Evolutionary conservation across 75 land plant genomes (phyloP).

Genomic region (Gnetum montanum): DNA sequence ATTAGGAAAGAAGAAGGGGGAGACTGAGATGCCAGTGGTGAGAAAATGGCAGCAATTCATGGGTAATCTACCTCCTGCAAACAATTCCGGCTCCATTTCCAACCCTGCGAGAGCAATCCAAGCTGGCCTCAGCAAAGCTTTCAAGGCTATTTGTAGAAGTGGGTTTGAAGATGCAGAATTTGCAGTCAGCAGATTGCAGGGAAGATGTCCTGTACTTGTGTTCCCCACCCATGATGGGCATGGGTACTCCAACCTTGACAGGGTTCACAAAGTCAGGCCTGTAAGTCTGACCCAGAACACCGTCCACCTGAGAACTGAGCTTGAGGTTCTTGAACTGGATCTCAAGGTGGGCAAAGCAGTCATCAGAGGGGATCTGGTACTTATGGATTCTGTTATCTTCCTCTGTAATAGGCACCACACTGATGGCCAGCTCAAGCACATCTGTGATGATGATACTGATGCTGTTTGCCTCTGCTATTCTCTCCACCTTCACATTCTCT

Average conservation of each 20-base stretch:
- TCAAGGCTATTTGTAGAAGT: neutral
- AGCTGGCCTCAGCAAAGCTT: neutral
- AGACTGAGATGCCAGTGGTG: too few species aligned
- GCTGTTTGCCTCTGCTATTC: conserved; percentile 12
- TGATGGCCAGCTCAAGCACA: conserved; percentile 7
- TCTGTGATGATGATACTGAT: conserved; percentile 6
- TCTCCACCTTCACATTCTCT: conserved; percentile 12
- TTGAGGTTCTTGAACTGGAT: conserved; percentile 33
- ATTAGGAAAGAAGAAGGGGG: too few species aligned
- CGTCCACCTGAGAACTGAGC: conserved; percentile 28
- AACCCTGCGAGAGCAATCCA: neutral
- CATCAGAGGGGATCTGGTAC: conserved; percentile 16
- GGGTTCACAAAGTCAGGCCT: conserved; percentile 43
- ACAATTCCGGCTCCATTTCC: neutral
- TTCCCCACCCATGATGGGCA: conserved; percentile 63
- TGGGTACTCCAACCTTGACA: conserved; percentile 51
- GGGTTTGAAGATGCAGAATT: conserved; percentile 2
- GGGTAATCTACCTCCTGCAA: neutral
- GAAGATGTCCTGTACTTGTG: conserved; percentile 43
- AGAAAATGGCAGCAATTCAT: too few species aligned
- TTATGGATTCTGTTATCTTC: conserved; percentile 21
- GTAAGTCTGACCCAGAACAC: conserved; percentile 56
- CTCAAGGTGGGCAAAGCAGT: conserved; percentile 53
- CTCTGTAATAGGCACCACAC: conserved; percentile 18
- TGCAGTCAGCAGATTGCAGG: conserved; percentile 38